Percentiles rank a stretch among this genome's conserved stretches.
These are phyloP conservation scores for Lolium multiflorum DNA, from an alignment of 176 grass and related monocot species.

Conservation along the genomic window DNA sequence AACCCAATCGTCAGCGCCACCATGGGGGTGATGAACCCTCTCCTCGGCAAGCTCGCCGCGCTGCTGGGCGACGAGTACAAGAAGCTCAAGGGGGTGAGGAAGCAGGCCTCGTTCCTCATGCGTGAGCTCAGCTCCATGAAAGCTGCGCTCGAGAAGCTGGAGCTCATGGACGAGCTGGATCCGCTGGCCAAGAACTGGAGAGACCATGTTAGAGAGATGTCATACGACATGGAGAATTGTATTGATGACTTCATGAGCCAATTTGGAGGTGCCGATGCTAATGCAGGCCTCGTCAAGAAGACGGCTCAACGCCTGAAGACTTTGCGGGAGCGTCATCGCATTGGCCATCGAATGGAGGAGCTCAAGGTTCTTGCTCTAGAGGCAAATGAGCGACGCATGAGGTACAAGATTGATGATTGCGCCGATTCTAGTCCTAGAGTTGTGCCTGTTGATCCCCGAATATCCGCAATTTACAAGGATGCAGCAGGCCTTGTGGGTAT, in stretches of 20 bases:
- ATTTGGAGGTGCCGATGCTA: background rate
- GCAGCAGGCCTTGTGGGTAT: conserved; percentile 12
- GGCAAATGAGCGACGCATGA: background rate
- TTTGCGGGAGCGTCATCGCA: background rate
- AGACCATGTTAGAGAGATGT: background rate
- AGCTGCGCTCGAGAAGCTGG: conserved; percentile 6
- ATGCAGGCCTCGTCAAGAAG: background rate
- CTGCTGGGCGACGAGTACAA: conserved; percentile 5
- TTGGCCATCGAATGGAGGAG: background rate
- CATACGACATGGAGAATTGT: conserved; percentile 16
- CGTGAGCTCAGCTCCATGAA: background rate
- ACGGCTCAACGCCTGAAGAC: background rate
- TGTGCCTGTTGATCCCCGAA: background rate
- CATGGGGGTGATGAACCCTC: background rate
- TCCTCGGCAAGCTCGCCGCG: background rate
- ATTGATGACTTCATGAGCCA: background rate
- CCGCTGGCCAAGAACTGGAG: background rate
- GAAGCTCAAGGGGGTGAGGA: background rate
- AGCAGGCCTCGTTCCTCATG: background rate
- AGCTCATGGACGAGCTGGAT: background rate
- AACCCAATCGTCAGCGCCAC: background rate
- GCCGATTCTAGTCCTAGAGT: background rate
- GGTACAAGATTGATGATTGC: background rate
- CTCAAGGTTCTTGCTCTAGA: background rate
- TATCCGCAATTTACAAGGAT: background rate